Base-by-base conservation (phyloP, 169 alveolate genomes). In the Besnoitia besnoiti region DNA sequence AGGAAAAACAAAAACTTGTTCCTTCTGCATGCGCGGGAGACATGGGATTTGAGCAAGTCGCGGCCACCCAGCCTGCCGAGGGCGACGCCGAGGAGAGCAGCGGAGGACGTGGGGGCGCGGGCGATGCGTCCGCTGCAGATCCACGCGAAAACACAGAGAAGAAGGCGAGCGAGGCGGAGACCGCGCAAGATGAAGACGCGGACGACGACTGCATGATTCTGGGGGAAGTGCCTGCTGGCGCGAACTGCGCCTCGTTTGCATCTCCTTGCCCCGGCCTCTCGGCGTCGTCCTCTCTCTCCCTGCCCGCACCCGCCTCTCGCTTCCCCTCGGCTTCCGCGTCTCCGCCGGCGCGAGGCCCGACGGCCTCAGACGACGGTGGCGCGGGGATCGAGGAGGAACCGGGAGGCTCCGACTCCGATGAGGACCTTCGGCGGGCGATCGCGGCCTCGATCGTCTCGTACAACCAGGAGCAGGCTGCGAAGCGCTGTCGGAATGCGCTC, bases 171-270 rank as follows among this genome's bases (percentile, higher is more conserved):
- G 79, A 62, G 33, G 46, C 16, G 82, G n/a, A 73, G 27, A 30
- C 44, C 82, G n/a, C n/a, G 82, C 44, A 73, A 0, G 82, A 10
- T 16, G 46, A 73, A 19, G n/a, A n/a, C 14, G 82, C 16, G 12
- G 82, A 73, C 24, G 82, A 73, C 82, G 82, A 73, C 46, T 73
- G 82, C n/a, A 16, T 73, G 82, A 73, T 73, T 73, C n/a, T 55
- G 5, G 67, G 67, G 30, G 67, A 55, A 55, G 67, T 3, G 12
- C 1, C 24, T 10, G 67, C 67, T n/a, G n/a, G n/a, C n/a, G n/a
- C n/a, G n/a, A n/a, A n/a, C n/a, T n/a, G n/a, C n/a, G n/a, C n/a
- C n/a, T n/a, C n/a, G n/a, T n/a, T n/a, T n/a, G n/a, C n/a, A n/a
- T n/a, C n/a, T n/a, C n/a, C n/a, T n/a, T n/a, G n/a, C n/a, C n/a